Evolutionary conservation across 2,329 filamentous ascomycete species (phyloP).

Genomic region (Immersiporthe knoxdaviesiana): DNA sequence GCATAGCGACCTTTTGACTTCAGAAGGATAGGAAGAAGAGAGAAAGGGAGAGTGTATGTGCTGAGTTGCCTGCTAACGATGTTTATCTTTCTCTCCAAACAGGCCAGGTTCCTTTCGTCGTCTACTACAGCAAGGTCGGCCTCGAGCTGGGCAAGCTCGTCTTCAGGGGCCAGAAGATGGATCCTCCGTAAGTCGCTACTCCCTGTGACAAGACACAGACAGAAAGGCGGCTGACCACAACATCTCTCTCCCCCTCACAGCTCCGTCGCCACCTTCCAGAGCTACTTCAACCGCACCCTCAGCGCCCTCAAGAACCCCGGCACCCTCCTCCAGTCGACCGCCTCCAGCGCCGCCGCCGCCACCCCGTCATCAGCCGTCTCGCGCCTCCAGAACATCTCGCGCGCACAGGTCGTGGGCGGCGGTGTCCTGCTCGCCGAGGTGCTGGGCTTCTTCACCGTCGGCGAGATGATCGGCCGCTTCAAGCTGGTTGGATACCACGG

Average conservation of each 20-base stretch:
- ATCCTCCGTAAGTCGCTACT: slow-evolving; percentile 77
- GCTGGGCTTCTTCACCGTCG: slow-evolving; percentile 95
- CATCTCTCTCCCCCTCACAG: slow-evolving; percentile 51
- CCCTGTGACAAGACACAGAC: not conserved
- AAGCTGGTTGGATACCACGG: slow-evolving; percentile 94
- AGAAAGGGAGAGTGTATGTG: not conserved
- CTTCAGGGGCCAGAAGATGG: slow-evolving; percentile 87
- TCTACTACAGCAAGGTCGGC: slow-evolving; percentile 92
- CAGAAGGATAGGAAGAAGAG: no score
- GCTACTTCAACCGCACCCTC: slow-evolving; percentile 77
- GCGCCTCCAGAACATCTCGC: slow-evolving; percentile 69
- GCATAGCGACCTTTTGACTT: no score
- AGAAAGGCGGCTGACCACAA: slow-evolving; percentile 1
- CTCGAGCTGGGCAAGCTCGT: slow-evolving; percentile 88
- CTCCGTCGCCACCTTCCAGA: slow-evolving; percentile 79
- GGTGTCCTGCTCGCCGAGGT: slow-evolving; percentile 84
- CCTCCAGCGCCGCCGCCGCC: slow-evolving; percentile 55
- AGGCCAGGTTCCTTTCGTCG: slow-evolving; percentile 83
- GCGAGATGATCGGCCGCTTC: slow-evolving; percentile 93
- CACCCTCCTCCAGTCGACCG: slow-evolving; percentile 58
- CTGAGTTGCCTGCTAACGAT: slow-evolving; percentile 7
- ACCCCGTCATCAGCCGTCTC: slow-evolving; percentile 43
- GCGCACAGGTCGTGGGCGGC: slow-evolving; percentile 69
- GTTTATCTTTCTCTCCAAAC: slow-evolving; percentile 24
- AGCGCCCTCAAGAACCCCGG: slow-evolving; percentile 72